A percentile compares a stretch with the other conserved stretches of the same genome.
phyloP scores from a whole-genome alignment of 1,139 yeast genomes.

The Dujonia santamariae region DNA sequence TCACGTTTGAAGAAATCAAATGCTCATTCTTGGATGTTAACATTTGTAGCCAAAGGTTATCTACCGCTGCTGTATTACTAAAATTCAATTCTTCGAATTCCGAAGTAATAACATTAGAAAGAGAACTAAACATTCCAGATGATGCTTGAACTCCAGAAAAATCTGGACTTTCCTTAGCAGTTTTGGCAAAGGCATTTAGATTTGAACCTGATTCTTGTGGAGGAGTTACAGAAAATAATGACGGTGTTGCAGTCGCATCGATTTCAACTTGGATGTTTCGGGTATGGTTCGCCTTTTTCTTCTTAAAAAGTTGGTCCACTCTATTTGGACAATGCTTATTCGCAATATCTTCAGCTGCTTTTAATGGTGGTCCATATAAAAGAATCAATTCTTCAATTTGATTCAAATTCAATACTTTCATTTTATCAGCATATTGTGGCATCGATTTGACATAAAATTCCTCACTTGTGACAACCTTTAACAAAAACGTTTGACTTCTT shows the following conservation, averaged over 20 bases:
- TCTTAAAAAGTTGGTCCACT: slow-evolving; percentile 1
- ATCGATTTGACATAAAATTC: slow-evolving; percentile 17
- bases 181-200: too few relatives aligned
- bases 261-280: neutral
- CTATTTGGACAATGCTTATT: slow-evolving; percentile 3
- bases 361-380: slow-evolving; percentile 4
- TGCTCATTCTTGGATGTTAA: slow-evolving; percentile 5
- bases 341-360: slow-evolving; percentile 5
- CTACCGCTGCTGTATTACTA: slow-evolving; percentile 8
- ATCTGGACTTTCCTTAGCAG: too few relatives aligned
- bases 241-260: neutral
- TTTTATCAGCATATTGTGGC: neutral
- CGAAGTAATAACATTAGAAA: slow-evolving; percentile 5
- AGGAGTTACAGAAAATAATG: neutral
- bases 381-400: slow-evolving; percentile 5
- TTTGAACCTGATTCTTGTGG: too few relatives aligned
- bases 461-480: slow-evolving; percentile 21
- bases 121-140: too few relatives aligned
- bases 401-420: neutral
- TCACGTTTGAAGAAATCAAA: too few relatives aligned
- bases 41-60: slow-evolving; percentile 10
- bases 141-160: too few relatives aligned
- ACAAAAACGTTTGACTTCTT: slow-evolving; percentile 31
- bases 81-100: slow-evolving; percentile 9
- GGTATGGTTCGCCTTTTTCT: neutral